These are phyloP conservation scores for Apiospora aurea DNA, from an alignment of 2,329 filamentous ascomycete genomes.

Conservation along the genomic window DNA sequence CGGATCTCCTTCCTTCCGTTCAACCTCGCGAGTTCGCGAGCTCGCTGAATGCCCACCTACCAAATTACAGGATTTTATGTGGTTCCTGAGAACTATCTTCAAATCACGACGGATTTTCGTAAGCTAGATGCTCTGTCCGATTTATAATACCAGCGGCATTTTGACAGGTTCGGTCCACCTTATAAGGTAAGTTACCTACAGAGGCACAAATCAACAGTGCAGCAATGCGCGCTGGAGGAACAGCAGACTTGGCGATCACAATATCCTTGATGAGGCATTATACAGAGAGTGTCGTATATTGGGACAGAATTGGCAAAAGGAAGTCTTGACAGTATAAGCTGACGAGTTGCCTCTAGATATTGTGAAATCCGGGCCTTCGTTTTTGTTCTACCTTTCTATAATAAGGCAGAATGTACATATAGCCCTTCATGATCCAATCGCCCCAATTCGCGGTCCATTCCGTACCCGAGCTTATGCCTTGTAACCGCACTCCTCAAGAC, in stretches of 20 bases:
- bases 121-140: not conserved
- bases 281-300: no score
- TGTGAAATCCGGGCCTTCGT: not conserved
- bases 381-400: conserved; percentile 20
- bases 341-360: no score
- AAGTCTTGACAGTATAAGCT: no score
- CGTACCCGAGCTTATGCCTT: conserved; percentile 46
- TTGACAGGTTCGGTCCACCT: not conserved
- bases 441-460: not conserved
- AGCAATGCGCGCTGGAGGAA: not conserved
- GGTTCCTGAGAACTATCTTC: not conserved
- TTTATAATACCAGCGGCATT: not conserved
- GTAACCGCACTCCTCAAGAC: conserved; percentile 76
- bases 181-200: not conserved
- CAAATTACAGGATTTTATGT: not conserved
- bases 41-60: not conserved
- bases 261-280: no score
- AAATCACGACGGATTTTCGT: not conserved
- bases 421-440: not conserved
- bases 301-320: no score
- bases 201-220: not conserved
- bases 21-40: not conserved
- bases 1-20: not conserved
- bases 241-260: no score
- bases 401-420: conserved; percentile 2